These are phyloP conservation scores for Pythium monospermum DNA, from an alignment of 352 stramenopile species.

Conservation along the genomic window DNA sequence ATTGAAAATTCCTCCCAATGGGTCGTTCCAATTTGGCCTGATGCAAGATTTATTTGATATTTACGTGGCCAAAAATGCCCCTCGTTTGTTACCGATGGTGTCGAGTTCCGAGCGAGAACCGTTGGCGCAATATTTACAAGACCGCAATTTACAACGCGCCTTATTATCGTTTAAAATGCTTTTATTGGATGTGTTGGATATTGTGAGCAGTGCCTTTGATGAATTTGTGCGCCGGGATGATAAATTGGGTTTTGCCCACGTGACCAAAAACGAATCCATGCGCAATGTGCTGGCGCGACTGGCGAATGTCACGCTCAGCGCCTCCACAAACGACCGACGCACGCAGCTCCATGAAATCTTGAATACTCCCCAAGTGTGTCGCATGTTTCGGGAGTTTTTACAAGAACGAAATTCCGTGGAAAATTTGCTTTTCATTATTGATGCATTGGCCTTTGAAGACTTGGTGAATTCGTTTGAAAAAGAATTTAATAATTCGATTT, in stretches of 20 bases:
- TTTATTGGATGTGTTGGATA: conserved; percentile 49
- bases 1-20: conserved; percentile 50
- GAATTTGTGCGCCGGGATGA: conserved; percentile 41
- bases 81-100: conserved; percentile 47
- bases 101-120: conserved; percentile 39
- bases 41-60: conserved; percentile 60
- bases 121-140: conserved; percentile 36
- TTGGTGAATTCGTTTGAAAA: conserved; percentile 51
- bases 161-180: conserved; percentile 59
- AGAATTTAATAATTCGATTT: not conserved
- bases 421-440: conserved; percentile 62
- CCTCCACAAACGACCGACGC: conserved; percentile 31
- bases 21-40: conserved; percentile 49
- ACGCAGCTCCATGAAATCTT: conserved; percentile 47
- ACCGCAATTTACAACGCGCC: conserved; percentile 37
- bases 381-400: conserved; percentile 56
- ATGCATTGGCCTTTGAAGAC: conserved; percentile 62
- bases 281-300: conserved; percentile 51
- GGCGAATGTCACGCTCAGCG: conserved; percentile 30
- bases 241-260: conserved; percentile 33
- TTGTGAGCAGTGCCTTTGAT: conserved; percentile 53
- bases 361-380: conserved; percentile 38
- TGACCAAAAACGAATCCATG: conserved; percentile 36
- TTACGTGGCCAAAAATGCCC: conserved; percentile 37
- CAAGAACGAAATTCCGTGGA: conserved; percentile 51